Conservation (phyloP, 1,284 basidiomycete genomes). For the Pterulicium gracile region DNA sequence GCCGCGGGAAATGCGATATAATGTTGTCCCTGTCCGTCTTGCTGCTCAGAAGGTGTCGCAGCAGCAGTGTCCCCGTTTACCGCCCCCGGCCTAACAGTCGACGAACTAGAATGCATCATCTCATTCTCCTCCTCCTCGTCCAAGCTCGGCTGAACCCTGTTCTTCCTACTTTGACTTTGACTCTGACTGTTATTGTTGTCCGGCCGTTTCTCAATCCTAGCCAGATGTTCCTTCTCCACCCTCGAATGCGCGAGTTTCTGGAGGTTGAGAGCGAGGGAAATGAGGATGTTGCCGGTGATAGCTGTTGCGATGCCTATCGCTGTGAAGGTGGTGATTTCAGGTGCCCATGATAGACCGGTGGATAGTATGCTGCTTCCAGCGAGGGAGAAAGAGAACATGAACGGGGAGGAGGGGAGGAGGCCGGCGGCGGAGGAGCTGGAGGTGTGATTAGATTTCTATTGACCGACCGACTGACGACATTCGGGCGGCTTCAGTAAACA, state of each 20-base stretch:
- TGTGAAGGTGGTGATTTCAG: slow-evolving; percentile 18
- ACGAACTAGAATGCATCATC: too few species aligned
- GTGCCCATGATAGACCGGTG: not conserved
- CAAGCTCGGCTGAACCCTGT: not conserved
- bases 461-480: too few species aligned
- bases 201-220: not conserved
- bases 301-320: slow-evolving; percentile 80
- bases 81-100: too few species aligned
- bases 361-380: not conserved
- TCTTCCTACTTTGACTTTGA: not conserved
- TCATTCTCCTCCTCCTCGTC: slow-evolving; percentile 4
- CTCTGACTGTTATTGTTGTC: slow-evolving; percentile 3
- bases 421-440: slow-evolving; percentile 3
- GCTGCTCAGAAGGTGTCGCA: too few species aligned
- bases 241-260: slow-evolving; percentile 88
- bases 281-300: slow-evolving; percentile 79
- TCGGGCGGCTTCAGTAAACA: not conserved
- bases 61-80: too few species aligned
- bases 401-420: slow-evolving; percentile 8
- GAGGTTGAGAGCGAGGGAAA: slow-evolving; percentile 81
- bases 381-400: not conserved
- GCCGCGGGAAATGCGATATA: too few species aligned
- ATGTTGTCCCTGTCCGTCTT: too few species aligned
- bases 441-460: not conserved
- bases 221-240: slow-evolving; percentile 32